Percentiles rank a stretch among this genome's conserved stretches.
These are phyloP conservation scores for Cyathus striatus DNA, from an alignment of 768 basidiomycete genomes.

Conservation along the genomic window DNA sequence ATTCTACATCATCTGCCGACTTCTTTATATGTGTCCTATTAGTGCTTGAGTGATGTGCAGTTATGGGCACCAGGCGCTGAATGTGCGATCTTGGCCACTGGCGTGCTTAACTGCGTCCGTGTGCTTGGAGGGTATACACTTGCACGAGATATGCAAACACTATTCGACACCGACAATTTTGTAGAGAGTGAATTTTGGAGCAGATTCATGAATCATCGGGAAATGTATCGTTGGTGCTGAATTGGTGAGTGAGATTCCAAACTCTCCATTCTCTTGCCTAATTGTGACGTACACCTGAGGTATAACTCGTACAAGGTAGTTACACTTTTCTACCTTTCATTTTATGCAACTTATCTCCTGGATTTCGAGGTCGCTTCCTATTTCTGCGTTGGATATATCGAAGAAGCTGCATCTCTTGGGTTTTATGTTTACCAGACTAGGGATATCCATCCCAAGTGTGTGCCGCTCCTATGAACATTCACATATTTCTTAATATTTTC, in stretches of 20 bases:
- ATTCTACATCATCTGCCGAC: neutral
- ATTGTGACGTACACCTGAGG: slow-evolving; percentile 38
- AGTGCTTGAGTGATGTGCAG: slow-evolving; percentile 54
- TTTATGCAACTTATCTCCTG: neutral
- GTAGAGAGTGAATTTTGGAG: slow-evolving; percentile 48
- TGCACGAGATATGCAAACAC: slow-evolving; percentile 39
- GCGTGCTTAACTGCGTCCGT: slow-evolving; percentile 59
- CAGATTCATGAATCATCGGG: slow-evolving; percentile 39
- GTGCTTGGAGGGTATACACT: slow-evolving; percentile 59
- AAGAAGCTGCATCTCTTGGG: slow-evolving; percentile 58
- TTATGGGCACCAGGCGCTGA: slow-evolving; percentile 54
- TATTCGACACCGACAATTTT: slow-evolving; percentile 59
- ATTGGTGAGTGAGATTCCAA: slow-evolving; percentile 52
- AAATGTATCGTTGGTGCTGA: slow-evolving; percentile 47
- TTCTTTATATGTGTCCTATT: slow-evolving; percentile 1
- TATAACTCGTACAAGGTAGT: slow-evolving; percentile 62
- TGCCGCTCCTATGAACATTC: neutral
- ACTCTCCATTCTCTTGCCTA: no score
- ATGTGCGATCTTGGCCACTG: slow-evolving; percentile 45
- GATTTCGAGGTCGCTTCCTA: slow-evolving; percentile 49
- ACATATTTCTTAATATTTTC: neutral
- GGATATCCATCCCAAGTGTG: slow-evolving; percentile 58
- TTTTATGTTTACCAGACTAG: slow-evolving; percentile 58
- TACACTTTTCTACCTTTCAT: neutral
- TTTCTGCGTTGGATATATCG: slow-evolving; percentile 54